Percentiles rank a stretch among this genome's conserved stretches.
Evolutionary conservation across 139 green algal genomes (phyloP).

Genomic region (Asterochloris erici): DNA sequence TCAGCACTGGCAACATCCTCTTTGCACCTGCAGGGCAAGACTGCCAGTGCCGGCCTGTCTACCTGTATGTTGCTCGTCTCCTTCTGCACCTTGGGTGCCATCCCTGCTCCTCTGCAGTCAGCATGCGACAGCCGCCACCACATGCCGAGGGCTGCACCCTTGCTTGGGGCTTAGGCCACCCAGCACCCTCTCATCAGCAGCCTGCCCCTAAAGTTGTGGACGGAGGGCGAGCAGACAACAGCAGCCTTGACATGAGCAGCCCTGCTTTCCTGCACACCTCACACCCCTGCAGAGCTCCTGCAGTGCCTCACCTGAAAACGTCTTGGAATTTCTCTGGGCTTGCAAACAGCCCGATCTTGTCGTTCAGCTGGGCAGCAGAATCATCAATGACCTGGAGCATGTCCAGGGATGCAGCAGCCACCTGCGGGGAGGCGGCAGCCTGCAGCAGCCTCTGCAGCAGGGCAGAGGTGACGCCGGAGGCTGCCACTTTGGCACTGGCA

Average conservation of each 20-base stretch:
- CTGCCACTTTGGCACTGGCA: no score
- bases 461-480: constrained; percentile 18
- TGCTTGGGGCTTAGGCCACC: no score
- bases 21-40: neutral
- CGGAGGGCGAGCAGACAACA: no score
- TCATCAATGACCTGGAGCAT: constrained; percentile 48
- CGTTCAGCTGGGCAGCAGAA: constrained; percentile 34
- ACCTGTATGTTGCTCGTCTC: no score
- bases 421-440: constrained; percentile 22
- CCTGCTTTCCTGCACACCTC: no score
- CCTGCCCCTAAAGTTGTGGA: no score
- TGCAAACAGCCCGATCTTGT: constrained; percentile 38
- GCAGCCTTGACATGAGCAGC: no score
- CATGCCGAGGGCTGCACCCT: no score
- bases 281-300: neutral
- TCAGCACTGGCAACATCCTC: constrained; percentile 29
- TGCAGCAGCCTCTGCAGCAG: constrained; percentile 47
- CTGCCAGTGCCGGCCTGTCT: neutral
- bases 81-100: neutral
- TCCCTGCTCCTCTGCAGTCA: no score
- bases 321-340: constrained; percentile 34
- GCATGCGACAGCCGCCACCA: no score
- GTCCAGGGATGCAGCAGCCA: constrained; percentile 21
- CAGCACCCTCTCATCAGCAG: no score
- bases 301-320: constrained; percentile 12